Evolutionary conservation across 768 basidiomycete species (phyloP), one percentile per base, ranked within the genome.

Genomic region (Xerocomellus intermedius): DNA sequence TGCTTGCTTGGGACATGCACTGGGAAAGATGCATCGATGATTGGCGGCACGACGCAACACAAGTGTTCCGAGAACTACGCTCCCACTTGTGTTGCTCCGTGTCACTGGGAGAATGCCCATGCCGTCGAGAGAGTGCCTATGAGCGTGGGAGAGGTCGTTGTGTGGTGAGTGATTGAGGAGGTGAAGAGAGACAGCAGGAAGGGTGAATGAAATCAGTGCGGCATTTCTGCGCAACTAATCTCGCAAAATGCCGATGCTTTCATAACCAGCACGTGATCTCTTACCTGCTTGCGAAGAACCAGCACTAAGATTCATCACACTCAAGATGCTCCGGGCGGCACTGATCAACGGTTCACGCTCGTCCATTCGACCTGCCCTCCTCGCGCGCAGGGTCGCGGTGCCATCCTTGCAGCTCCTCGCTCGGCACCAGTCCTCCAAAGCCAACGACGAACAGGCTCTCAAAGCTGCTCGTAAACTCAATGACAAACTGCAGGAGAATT

Each of bases 401-500:
- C 57, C 69, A 8, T 49, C 60, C 5, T 30, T 50, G 33, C 68
- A 52, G 42, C 35, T 45, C 8, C 55, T 64, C 28, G 55, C 64
- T 33, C 75, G 76, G 24, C 63, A 62, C 56, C 72, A 76, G 55
- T 79, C 76, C 13, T 70, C 68, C 16, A 64, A 67, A 54, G 44
- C 64, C 53, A 43, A 60, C 54, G 56, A 68, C 28, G 30, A 47
- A 1, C 59, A 74, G 52, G 55, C 63, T 32, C 56, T 64, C 43
- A 60, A 63, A 51, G 58, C 64, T 76, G 58, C 64, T 75, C 55
- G 60, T n/a, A 65, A 68, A 52, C 55, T 56, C 42, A 69, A 71
- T 30, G 68, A 77, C 48, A 67, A 71, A 24, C 53, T 77, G 21
- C 84, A 83, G 64, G 75, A 80, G 59, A 89, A 92, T 61, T 96